A percentile compares a stretch with the other conserved stretches of the same genome.
These are phyloP conservation scores for Chrysosporium keratinophilum DNA, from an alignment of 2,329 filamentous ascomycete genomes.

Conservation along the genomic window DNA sequence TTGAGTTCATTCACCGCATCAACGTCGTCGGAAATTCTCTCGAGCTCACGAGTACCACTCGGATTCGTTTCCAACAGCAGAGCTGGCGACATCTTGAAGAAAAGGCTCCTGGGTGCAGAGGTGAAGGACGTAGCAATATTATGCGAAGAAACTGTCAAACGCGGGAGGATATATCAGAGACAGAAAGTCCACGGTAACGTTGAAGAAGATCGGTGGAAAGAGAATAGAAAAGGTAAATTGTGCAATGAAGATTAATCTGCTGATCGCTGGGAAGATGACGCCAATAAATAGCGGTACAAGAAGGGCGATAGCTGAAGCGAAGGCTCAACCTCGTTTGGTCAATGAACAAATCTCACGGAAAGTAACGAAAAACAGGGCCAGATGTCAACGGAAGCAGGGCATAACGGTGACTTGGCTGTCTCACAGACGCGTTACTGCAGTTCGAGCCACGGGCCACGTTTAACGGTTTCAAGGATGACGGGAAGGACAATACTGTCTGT, in stretches of 20 bases:
- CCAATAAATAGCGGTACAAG: background rate
- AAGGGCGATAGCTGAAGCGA: background rate
- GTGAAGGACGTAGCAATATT: background rate
- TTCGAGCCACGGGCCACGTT: background rate
- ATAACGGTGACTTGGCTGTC: conserved; percentile 6
- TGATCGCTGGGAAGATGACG: background rate
- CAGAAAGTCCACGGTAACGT: background rate
- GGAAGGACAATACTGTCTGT: conserved; percentile 5
- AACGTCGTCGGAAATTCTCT: conserved; percentile 41
- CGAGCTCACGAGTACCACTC: conserved; percentile 10
- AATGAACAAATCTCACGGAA: background rate
- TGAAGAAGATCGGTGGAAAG: background rate
- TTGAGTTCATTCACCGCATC: conserved; percentile 53
- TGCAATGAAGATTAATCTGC: background rate
- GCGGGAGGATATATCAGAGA: background rate
- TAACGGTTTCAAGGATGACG: conserved; percentile 5
- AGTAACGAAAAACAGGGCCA: conserved; percentile 1
- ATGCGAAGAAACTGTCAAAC: background rate
- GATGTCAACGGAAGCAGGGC: conserved; percentile 4
- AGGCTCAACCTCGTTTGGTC: background rate
- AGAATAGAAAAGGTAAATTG: background rate
- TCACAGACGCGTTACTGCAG: conserved; percentile 10
- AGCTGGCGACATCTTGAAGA: conserved; percentile 14
- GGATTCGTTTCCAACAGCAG: background rate
- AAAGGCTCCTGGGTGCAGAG: background rate